Evolutionary conservation across 768 basidiomycete species (phyloP).

Genomic region (Pleurotus giganteus): DNA sequence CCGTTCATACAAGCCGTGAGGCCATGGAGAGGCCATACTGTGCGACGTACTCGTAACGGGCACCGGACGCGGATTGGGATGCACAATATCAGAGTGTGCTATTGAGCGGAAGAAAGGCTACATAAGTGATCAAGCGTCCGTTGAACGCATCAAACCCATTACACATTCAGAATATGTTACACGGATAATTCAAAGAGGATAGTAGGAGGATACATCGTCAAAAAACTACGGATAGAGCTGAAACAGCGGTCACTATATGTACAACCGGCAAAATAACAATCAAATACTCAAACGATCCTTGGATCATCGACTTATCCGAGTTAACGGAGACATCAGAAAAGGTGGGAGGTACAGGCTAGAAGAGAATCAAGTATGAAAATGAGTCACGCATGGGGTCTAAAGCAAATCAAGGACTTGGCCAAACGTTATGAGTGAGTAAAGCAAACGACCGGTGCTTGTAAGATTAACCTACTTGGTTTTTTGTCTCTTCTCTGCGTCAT

Average conservation of each 20-base stretch:
- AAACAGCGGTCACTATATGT: background rate
- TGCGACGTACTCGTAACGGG: too few relatives aligned
- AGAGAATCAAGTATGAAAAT: background rate
- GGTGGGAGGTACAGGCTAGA: background rate
- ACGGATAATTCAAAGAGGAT: too few relatives aligned
- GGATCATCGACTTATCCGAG: background rate
- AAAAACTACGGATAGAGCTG: background rate
- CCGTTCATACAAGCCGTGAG: too few relatives aligned
- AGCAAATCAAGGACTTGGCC: background rate
- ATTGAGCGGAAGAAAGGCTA: too few relatives aligned
- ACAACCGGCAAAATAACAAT: slow-evolving; percentile 3
- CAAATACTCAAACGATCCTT: background rate
- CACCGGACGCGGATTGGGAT: too few relatives aligned
- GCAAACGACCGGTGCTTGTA: background rate
- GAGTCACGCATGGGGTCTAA: too few relatives aligned
- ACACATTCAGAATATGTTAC: too few relatives aligned
- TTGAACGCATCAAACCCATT: too few relatives aligned
- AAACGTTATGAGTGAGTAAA: background rate
- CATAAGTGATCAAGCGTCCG: too few relatives aligned
- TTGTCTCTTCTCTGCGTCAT: background rate
- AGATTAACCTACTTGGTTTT: background rate
- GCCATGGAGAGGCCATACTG: too few relatives aligned
- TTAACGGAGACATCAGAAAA: background rate
- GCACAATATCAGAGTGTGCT: too few relatives aligned
- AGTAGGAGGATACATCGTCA: background rate